Conservation (phyloP, 306 rosid genomes). For the Malus sieversii region DNA sequence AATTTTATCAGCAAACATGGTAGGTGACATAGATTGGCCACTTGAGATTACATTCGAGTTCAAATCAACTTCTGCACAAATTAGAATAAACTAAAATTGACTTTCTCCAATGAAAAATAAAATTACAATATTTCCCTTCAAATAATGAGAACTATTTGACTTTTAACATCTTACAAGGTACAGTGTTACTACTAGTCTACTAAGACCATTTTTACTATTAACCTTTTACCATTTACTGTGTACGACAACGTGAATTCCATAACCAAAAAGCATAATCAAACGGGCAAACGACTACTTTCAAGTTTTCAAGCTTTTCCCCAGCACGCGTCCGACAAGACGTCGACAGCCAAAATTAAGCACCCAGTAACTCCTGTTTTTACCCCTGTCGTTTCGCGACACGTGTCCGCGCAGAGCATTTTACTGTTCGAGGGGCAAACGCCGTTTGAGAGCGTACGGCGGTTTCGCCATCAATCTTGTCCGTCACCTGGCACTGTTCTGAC, state of each 20-base stretch:
- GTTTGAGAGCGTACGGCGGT: not conserved
- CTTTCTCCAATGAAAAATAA: not conserved
- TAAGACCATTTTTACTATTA: too few species aligned
- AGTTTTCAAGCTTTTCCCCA: not conserved
- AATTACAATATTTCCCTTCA: not conserved
- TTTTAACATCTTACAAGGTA: too few species aligned
- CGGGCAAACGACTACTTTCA: not conserved
- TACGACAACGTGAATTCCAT: too few species aligned
- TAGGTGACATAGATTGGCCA: too few species aligned
- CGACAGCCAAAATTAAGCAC: not conserved
- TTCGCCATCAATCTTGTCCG: not conserved
- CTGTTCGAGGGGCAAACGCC: not conserved
- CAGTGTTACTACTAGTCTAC: too few species aligned
- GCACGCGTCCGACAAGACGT: constrained; percentile 25
- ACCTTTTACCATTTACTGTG: not conserved
- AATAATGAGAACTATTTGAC: not conserved
- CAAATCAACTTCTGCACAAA: too few species aligned
- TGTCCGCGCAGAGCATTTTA: not conserved
- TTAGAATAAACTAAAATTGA: not conserved
- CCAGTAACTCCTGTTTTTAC: not conserved
- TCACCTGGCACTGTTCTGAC: not conserved
- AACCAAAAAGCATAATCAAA: not conserved
- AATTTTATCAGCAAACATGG: too few species aligned
- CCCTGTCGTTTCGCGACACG: constrained; percentile 6
- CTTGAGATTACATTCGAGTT: not conserved